These are phyloP conservation scores for Citrus maxima DNA, from an alignment of 345 rosid genomes.

Conservation along the genomic window DNA sequence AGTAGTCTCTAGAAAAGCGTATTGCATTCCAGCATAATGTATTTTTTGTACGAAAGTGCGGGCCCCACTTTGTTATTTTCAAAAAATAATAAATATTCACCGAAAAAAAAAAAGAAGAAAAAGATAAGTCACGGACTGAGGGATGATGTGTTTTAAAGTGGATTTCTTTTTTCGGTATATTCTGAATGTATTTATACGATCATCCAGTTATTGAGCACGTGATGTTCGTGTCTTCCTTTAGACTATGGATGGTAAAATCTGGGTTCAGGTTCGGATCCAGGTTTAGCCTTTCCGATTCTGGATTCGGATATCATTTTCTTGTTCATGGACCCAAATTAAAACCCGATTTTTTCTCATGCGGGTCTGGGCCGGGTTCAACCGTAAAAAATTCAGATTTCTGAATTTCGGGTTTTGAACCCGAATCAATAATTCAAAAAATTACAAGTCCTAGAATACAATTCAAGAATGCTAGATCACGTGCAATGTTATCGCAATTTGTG, in stretches of 20 bases:
- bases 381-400: accelerated
- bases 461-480: no score
- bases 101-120: no score
- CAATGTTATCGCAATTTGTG: no score
- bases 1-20: not conserved
- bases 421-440: no score
- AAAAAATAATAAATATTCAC: no score
- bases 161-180: no score
- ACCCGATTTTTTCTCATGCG: accelerated
- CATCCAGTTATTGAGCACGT: not conserved
- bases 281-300: no score
- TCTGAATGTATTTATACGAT: not conserved
- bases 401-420: no score
- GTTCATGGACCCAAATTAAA: accelerated
- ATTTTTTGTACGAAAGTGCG: not conserved
- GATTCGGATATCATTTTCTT: accelerated
- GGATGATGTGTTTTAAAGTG: not conserved
- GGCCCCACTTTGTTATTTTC: not conserved
- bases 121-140: not conserved
- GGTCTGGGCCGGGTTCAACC: accelerated
- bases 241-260: no score
- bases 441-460: no score
- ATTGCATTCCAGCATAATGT: not conserved
- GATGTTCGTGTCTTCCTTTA: not conserved
- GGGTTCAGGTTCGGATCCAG: no score